Percentiles rank a stretch among this genome's conserved stretches.
Conservation (phyloP, 805 yeast species). For the Teunomyces panamensis region DNA sequence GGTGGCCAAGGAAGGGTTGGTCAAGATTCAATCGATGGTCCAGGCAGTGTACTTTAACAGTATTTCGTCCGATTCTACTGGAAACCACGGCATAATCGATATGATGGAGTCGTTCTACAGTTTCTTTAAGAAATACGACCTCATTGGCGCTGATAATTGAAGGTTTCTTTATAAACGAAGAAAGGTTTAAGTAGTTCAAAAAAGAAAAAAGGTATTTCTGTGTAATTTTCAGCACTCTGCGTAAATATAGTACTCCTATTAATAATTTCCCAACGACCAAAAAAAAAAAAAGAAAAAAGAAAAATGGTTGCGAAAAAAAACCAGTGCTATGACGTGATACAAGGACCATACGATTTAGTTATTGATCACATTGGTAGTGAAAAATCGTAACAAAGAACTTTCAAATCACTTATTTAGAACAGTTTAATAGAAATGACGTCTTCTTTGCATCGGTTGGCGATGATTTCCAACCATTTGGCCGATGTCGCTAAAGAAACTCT, state of each 20-base stretch:
- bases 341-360: no score
- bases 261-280: no score
- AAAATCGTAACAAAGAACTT: no score
- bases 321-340: not conserved
- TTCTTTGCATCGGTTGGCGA: conserved; percentile 11
- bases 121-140: conserved; percentile 44
- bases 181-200: not conserved
- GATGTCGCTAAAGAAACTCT: conserved; percentile 1
- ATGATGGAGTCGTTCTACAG: conserved; percentile 52
- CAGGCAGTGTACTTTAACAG: conserved; percentile 57
- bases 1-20: conserved; percentile 72
- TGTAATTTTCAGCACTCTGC: not conserved
- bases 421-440: no score
- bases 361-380: not conserved
- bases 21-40: conserved; percentile 71
- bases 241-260: no score
- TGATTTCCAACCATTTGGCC: conserved; percentile 17
- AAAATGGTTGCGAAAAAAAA: not conserved
- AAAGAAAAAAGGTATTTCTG: not conserved
- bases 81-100: conserved; percentile 54
- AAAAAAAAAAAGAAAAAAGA: no score
- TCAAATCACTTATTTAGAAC: no score
- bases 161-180: not conserved
- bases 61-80: conserved; percentile 14
- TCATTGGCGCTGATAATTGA: conserved; percentile 43